phyloP scores from a whole-genome alignment of 2,329 filamentous ascomycete genomes.

The Didymella exigua region DNA sequence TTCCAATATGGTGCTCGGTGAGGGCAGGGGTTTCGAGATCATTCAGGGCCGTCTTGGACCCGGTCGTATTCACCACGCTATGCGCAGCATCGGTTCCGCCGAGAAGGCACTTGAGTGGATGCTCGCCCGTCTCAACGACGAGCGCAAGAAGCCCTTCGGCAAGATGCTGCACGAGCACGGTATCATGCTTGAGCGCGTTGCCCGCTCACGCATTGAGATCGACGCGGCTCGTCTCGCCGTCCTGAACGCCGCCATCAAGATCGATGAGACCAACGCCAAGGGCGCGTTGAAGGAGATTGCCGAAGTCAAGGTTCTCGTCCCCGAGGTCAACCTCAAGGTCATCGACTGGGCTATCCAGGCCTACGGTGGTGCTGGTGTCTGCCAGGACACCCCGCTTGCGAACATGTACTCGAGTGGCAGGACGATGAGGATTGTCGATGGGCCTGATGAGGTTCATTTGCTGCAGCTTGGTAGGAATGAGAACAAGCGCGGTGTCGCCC shows the following conservation, averaged over 20 bases:
- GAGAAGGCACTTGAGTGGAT: constrained; percentile 94
- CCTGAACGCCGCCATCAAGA: constrained; percentile 92
- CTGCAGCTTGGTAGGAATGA: constrained; percentile 80
- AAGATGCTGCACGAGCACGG: constrained; percentile 87
- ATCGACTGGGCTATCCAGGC: constrained; percentile 95
- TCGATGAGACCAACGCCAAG: constrained; percentile 89
- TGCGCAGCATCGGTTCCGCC: constrained; percentile 90
- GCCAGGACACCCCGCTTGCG: constrained; percentile 89
- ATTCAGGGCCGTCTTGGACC: constrained; percentile 96
- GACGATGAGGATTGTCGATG: constrained; percentile 86
- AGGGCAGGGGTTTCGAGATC: constrained; percentile 95
- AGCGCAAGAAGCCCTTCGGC: constrained; percentile 87
- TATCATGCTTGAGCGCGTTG: constrained; percentile 93
- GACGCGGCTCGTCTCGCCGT: constrained; percentile 89
- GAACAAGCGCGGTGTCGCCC: constrained; percentile 70
- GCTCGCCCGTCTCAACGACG: constrained; percentile 92
- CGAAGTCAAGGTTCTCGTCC: constrained; percentile 91
- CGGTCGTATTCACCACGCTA: constrained; percentile 96
- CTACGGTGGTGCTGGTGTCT: constrained; percentile 88
- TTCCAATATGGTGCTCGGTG: constrained; percentile 84
- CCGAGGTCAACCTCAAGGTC: constrained; percentile 78
- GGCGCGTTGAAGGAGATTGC: constrained; percentile 90
- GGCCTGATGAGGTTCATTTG: constrained; percentile 89
- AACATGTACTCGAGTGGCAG: constrained; percentile 77
- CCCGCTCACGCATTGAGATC: constrained; percentile 89